Evolutionary conservation across 1,139 yeast genomes (phyloP).

Genomic region (Yamadazyma siamensis): DNA sequence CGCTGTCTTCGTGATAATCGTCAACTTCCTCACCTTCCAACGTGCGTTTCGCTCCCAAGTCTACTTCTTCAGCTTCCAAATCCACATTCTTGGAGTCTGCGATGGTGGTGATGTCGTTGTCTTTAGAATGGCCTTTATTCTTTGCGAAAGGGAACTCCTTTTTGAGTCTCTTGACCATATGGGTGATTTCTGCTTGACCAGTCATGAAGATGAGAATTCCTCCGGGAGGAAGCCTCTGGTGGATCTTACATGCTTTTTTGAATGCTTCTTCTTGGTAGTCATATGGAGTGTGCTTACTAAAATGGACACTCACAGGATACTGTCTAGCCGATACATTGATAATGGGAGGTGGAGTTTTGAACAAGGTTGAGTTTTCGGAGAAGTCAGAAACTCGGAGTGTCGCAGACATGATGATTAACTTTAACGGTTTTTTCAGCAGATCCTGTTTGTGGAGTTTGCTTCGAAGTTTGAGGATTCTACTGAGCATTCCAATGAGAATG

Average conservation of each 20-base stretch:
- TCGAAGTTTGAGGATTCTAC: slow-evolving; percentile 80
- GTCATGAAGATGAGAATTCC: slow-evolving; percentile 90
- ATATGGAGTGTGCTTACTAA: slow-evolving; percentile 71
- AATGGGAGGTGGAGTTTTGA: slow-evolving; percentile 82
- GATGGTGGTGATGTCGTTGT: slow-evolving; percentile 40
- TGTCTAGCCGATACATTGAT: slow-evolving; percentile 93
- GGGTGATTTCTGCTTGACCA: slow-evolving; percentile 87
- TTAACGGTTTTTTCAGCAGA: slow-evolving; percentile 56
- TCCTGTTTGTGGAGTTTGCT: slow-evolving; percentile 49
- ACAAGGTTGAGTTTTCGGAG: slow-evolving; percentile 71
- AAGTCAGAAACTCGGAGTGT: slow-evolving; percentile 92
- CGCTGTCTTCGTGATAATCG: slow-evolving; percentile 30
- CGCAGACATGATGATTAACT: slow-evolving; percentile 86
- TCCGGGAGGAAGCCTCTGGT: slow-evolving; percentile 83
- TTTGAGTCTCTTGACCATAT: slow-evolving; percentile 66
- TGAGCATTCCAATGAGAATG: slow-evolving; percentile 88
- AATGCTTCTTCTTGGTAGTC: slow-evolving; percentile 87
- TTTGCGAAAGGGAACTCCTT: slow-evolving; percentile 63
- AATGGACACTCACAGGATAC: slow-evolving; percentile 90
- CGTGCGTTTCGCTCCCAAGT: slow-evolving; percentile 58
- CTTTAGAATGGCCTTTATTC: slow-evolving; percentile 17
- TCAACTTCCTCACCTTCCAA: slow-evolving; percentile 24
- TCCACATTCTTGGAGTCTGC: slow-evolving; percentile 52
- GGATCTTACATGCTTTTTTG: slow-evolving; percentile 83
- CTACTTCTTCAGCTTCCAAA: slow-evolving; percentile 85